Percentiles rank a stretch among this genome's conserved stretches.
These are phyloP conservation scores for Besnoitia besnoiti DNA, from an alignment of 169 alveolate genomes.

Conservation along the genomic window DNA sequence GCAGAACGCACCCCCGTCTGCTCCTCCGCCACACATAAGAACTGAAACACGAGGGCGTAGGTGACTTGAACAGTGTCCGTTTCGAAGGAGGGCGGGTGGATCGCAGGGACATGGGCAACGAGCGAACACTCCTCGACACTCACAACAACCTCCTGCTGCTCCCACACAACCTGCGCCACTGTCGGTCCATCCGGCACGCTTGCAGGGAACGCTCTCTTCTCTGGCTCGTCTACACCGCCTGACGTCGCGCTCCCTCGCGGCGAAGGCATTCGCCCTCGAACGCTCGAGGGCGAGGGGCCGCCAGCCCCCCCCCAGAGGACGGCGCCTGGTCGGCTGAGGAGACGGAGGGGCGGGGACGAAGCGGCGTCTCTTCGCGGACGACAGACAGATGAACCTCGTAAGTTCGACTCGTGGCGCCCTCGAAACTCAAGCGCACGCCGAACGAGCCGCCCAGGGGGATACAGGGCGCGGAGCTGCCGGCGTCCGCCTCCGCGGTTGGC, in stretches of 20 bases:
- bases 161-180: neutral
- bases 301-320: no score
- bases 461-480: neutral
- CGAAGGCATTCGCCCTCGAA: no score
- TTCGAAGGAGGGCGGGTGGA: constrained; percentile 5
- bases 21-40: neutral
- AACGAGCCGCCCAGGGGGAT: neutral
- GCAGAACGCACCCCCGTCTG: neutral
- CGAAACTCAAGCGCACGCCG: neutral
- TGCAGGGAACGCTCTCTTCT: no score
- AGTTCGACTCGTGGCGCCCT: neutral
- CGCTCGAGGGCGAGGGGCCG: no score
- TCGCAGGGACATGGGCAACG: neutral
- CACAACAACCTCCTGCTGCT: neutral
- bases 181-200: neutral
- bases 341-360: neutral
- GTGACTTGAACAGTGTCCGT: constrained; percentile 13
- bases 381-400: neutral
- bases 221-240: no score
- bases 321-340: neutral
- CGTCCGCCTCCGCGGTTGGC: neutral
- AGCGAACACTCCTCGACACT: neutral
- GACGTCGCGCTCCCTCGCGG: no score
- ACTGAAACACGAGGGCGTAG: constrained; percentile 13
- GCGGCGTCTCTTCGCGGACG: constrained; percentile 19